Percentiles rank a stretch among this genome's conserved stretches.
These are phyloP conservation scores for Lasiodiplodia gonubiensis DNA, from an alignment of 2,329 filamentous ascomycete genomes.

Conservation along the genomic window DNA sequence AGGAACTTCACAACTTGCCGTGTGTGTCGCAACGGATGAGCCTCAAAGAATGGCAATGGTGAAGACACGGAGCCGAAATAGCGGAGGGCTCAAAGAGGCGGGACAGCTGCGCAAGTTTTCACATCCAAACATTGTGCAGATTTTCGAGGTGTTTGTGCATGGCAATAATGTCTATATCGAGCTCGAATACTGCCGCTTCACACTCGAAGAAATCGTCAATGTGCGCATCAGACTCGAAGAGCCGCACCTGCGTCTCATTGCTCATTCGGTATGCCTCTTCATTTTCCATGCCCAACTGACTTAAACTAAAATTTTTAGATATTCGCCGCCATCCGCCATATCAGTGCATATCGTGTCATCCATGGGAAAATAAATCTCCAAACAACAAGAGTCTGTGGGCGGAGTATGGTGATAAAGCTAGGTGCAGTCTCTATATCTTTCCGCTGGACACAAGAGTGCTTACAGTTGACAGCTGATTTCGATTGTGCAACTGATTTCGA, in stretches of 20 bases:
- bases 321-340: constrained; percentile 22
- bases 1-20: neutral
- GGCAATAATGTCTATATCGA: constrained; percentile 8
- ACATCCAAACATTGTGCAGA: constrained; percentile 27
- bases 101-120: constrained; percentile 23
- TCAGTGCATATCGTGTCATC: constrained; percentile 27
- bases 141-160: constrained; percentile 25
- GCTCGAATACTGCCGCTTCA: constrained; percentile 29
- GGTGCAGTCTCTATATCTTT: neutral
- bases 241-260: constrained; percentile 28
- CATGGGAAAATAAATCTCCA: constrained; percentile 26
- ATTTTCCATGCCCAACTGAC: neutral
- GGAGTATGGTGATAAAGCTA: constrained; percentile 9
- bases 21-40: neutral
- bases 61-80: neutral
- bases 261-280: neutral
- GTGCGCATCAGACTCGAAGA: constrained; percentile 29
- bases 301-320: constrained; percentile 8
- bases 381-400: constrained; percentile 23
- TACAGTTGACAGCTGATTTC: constrained; percentile 27
- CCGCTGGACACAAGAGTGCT: neutral
- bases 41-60: neutral
- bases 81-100: constrained; percentile 5
- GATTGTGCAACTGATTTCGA: neutral
- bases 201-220: constrained; percentile 28